Percentiles rank a stretch among this genome's conserved stretches.
Conservation (phyloP, 306 rosid genomes). For the Canavalia gladiata region DNA sequence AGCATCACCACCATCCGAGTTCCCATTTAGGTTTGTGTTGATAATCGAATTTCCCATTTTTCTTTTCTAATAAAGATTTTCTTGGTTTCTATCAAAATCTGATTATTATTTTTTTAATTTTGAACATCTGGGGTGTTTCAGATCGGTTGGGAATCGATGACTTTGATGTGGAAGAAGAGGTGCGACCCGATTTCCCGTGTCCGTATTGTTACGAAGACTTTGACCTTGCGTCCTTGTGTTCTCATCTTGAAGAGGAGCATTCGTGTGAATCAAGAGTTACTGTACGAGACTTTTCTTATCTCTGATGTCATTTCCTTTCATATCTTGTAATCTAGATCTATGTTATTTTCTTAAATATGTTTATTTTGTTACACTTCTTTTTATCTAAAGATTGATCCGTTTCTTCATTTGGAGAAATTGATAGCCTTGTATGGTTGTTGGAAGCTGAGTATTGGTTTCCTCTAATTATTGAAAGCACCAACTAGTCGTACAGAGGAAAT, state of each 20-base stretch:
- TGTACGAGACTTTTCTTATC: conserved; percentile 54
- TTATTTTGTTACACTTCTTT: conserved; percentile 13
- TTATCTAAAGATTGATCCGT: conserved; percentile 30
- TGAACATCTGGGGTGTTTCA: conserved; percentile 36
- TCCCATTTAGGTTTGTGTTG: conserved; percentile 72
- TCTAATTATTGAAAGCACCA: conserved; percentile 15
- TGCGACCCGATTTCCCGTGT: conserved; percentile 87
- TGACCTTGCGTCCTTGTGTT: conserved; percentile 85
- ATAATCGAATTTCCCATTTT: not conserved
- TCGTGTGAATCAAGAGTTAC: conserved; percentile 86
- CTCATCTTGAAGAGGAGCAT: conserved; percentile 96
- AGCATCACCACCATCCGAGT: conserved; percentile 76
- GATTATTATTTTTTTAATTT: not conserved
- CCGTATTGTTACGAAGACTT: conserved; percentile 94
- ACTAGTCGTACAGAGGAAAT: conserved; percentile 17
- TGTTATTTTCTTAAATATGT: not conserved
- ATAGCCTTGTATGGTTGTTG: conserved; percentile 9
- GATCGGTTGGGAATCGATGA: conserved; percentile 95
- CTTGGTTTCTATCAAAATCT: conserved; percentile 46
- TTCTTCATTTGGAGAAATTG: not conserved
- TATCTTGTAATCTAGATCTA: conserved; percentile 37
- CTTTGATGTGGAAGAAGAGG: conserved; percentile 87
- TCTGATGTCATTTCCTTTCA: conserved; percentile 16
- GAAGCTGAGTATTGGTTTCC: conserved; percentile 17
- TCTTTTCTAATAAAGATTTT: not conserved